Conservation (phyloP, 2,329 filamentous ascomycete species). For the Arthrocladium fulminans region DNA sequence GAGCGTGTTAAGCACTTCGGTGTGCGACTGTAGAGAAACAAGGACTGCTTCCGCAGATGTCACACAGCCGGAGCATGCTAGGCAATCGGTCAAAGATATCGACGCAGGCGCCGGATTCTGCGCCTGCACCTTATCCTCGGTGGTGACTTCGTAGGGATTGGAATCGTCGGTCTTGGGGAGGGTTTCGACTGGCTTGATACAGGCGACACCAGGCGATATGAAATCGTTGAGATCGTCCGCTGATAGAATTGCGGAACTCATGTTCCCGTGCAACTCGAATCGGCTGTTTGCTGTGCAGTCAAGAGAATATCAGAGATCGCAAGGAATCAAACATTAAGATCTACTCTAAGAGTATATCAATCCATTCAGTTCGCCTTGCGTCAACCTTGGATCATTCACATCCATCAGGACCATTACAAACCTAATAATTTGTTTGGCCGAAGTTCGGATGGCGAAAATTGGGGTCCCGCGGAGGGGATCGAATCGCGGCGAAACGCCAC, state of each 20-base stretch:
- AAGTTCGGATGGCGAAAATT: conserved; percentile 6
- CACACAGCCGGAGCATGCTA: conserved; percentile 94
- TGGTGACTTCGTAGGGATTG: conserved; percentile 70
- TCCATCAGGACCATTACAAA: not conserved
- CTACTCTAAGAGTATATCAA: not conserved
- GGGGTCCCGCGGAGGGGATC: too few species aligned
- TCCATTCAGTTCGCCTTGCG: not conserved
- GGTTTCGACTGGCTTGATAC: conserved; percentile 94
- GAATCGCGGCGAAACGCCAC: too few species aligned
- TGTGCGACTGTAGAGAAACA: conserved; percentile 86
- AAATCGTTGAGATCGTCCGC: conserved; percentile 98
- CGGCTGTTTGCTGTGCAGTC: conserved; percentile 1
- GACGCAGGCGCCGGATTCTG: conserved; percentile 62
- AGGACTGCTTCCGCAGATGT: conserved; percentile 97
- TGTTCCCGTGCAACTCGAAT: conserved; percentile 31
- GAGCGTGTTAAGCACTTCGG: conserved; percentile 75
- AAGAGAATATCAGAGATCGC: not conserved
- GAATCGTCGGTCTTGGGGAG: conserved; percentile 57
- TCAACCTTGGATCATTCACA: not conserved
- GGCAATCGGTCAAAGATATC: conserved; percentile 93
- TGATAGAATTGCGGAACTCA: conserved; percentile 89
- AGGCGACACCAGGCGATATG: conserved; percentile 93
- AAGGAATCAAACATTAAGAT: not conserved
- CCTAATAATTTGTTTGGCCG: conserved; percentile 6
- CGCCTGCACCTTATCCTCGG: conserved; percentile 65